phyloP scores from a whole-genome alignment of 306 rosid species.

The Gastrolobium bilobum region DNA sequence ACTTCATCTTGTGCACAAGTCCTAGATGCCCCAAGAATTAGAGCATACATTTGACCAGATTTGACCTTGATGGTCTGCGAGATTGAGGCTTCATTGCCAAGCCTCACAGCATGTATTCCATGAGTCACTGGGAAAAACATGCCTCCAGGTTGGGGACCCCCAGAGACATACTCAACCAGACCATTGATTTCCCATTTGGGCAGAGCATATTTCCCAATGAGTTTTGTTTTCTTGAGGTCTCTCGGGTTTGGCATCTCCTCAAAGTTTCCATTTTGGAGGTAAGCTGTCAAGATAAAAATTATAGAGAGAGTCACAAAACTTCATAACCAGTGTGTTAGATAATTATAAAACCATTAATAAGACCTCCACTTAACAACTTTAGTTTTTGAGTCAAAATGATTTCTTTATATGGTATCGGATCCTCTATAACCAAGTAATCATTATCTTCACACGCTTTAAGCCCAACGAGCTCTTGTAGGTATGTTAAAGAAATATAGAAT shows the following conservation, averaged over 20 bases:
- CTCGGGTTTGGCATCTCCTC: conserved; percentile 75
- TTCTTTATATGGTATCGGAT: too few species aligned
- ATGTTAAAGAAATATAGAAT: too few species aligned
- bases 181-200: conserved; percentile 93
- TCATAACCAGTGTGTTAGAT: neutral
- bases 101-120: conserved; percentile 93
- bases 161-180: conserved; percentile 86
- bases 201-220: conserved; percentile 71
- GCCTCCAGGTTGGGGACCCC: conserved; percentile 96
- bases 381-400: too few species aligned
- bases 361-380: too few species aligned
- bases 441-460: too few species aligned
- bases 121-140: conserved; percentile 88
- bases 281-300: conserved; percentile 55
- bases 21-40: conserved; percentile 92
- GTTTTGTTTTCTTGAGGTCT: conserved; percentile 68
- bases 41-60: conserved; percentile 72
- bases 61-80: conserved; percentile 82
- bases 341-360: neutral
- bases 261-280: conserved; percentile 86
- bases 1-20: conserved; percentile 98
- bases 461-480: too few species aligned
- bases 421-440: too few species aligned
- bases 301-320: neutral
- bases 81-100: conserved; percentile 89